A percentile compares a stretch with the other conserved stretches of the same genome.
Evolutionary conservation across 371 early-diverging fungal species (phyloP).

Genomic region (Coemansia sp.): DNA sequence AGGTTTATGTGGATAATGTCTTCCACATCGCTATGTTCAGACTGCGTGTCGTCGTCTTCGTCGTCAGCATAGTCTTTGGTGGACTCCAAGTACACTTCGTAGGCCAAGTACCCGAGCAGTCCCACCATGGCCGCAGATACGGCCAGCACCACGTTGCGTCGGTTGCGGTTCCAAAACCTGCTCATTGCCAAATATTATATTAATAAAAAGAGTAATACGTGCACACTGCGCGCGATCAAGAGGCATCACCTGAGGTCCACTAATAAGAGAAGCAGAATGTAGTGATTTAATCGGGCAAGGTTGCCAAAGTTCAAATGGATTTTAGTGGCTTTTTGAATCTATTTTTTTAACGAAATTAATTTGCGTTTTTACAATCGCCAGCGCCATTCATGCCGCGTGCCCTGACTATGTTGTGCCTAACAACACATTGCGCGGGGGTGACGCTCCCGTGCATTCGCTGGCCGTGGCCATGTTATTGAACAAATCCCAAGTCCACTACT

Average conservation of each 20-base stretch:
- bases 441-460: slow-evolving; percentile 93
- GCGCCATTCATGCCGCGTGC: slow-evolving; percentile 54
- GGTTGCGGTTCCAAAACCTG: background rate
- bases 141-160: slow-evolving; percentile 1
- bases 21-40: background rate
- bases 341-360: too few species aligned
- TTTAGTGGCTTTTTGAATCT: too few species aligned
- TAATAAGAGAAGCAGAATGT: too few species aligned
- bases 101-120: slow-evolving; percentile 9
- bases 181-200: background rate
- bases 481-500: slow-evolving; percentile 78
- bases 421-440: slow-evolving; percentile 74
- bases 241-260: too few species aligned
- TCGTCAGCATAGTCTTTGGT: background rate
- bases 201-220: background rate
- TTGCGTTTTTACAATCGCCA: slow-evolving; percentile 26
- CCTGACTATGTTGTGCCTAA: slow-evolving; percentile 52
- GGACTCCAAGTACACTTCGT: slow-evolving; percentile 15
- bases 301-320: too few species aligned
- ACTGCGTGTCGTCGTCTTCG: background rate
- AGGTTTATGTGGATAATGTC: slow-evolving; percentile 1
- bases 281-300: too few species aligned
- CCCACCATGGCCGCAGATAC: slow-evolving; percentile 8
- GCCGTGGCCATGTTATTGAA: slow-evolving; percentile 76
- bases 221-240: too few species aligned